These are phyloP conservation scores for Colletotrichum australisinense DNA, from an alignment of 2,329 filamentous ascomycete genomes.

Conservation along the genomic window DNA sequence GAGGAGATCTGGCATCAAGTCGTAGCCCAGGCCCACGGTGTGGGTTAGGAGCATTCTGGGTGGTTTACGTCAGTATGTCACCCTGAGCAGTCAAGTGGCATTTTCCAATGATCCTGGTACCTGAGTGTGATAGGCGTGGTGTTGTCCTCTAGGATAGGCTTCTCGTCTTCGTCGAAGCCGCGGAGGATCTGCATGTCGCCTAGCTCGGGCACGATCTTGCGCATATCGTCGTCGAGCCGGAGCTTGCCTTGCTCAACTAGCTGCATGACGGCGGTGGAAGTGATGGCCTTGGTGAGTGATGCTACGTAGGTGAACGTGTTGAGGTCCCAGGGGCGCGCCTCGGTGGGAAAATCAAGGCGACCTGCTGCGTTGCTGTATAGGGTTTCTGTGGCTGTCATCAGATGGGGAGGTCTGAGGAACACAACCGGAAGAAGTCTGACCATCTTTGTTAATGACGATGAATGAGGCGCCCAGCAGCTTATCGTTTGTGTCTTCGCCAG, in stretches of 20 bases:
- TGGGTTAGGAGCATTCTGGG: conserved; percentile 59
- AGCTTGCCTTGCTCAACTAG: conserved; percentile 50
- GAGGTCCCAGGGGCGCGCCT: conserved; percentile 44
- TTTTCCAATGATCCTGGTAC: conserved; percentile 36
- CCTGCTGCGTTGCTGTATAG: conserved; percentile 52
- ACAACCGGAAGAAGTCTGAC: conserved; percentile 33
- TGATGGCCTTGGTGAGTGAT: conserved; percentile 58
- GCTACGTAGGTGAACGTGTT: conserved; percentile 51
- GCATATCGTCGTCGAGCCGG: conserved; percentile 51
- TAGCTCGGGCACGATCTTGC: conserved; percentile 48
- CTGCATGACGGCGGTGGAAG: conserved; percentile 51
- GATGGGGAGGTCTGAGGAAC: not conserved
- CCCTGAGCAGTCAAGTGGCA: too few species aligned
- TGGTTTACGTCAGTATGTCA: not conserved
- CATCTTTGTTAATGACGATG: conserved; percentile 46
- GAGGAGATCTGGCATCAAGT: conserved; percentile 48
- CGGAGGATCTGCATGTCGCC: conserved; percentile 47
- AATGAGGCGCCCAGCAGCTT: conserved; percentile 52
- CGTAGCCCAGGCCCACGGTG: conserved; percentile 59
- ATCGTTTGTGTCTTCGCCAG: conserved; percentile 42
- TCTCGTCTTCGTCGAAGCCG: conserved; percentile 48
- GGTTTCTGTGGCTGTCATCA: conserved; percentile 39
- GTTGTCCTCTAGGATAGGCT: conserved; percentile 52
- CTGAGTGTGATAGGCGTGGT: conserved; percentile 51
- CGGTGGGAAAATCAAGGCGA: conserved; percentile 43